Evolutionary conservation across 164 flowering plant genomes (phyloP).

Genomic region (Vitis labrusca): DNA sequence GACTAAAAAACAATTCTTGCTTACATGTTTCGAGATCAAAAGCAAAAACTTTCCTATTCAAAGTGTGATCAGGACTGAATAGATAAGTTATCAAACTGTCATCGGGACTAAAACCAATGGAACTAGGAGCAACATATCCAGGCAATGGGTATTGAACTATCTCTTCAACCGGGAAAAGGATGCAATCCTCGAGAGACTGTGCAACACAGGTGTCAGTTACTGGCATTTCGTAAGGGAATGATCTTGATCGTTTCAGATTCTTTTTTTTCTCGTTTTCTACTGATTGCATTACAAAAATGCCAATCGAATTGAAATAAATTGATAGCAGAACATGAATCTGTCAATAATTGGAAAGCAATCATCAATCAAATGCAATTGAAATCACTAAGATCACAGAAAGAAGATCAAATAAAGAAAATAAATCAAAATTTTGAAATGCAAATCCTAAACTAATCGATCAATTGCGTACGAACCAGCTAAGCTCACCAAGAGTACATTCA

Average conservation of each 20-base stretch:
- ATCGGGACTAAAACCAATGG: slow-evolving; percentile 75
- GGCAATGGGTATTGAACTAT: slow-evolving; percentile 83
- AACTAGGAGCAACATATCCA: slow-evolving; percentile 69
- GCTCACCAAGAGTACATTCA: too few species aligned
- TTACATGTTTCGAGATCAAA: slow-evolving; percentile 54
- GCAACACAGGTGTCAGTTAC: slow-evolving; percentile 36
- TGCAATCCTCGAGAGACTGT: slow-evolving; percentile 38
- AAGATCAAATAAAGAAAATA: neutral
- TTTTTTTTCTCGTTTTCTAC: slow-evolving; percentile 32
- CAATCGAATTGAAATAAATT: neutral
- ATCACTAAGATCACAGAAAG: neutral
- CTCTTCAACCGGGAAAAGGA: slow-evolving; percentile 67
- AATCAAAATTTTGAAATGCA: too few species aligned
- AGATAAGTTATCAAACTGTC: slow-evolving; percentile 63
- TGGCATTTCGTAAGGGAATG: slow-evolving; percentile 50
- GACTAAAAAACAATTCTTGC: slow-evolving; percentile 70
- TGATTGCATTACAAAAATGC: slow-evolving; percentile 62
- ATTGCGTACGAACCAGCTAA: too few species aligned
- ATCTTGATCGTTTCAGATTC: slow-evolving; percentile 48
- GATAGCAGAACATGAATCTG: slow-evolving; percentile 9
- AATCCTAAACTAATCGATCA: too few species aligned
- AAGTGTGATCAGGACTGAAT: slow-evolving; percentile 69
- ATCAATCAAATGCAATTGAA: neutral
- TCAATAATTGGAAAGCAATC: neutral
- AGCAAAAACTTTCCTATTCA: slow-evolving; percentile 66